Conservation (phyloP, 2,329 filamentous ascomycete species). For the Hymenoscyphus albidus region DNA sequence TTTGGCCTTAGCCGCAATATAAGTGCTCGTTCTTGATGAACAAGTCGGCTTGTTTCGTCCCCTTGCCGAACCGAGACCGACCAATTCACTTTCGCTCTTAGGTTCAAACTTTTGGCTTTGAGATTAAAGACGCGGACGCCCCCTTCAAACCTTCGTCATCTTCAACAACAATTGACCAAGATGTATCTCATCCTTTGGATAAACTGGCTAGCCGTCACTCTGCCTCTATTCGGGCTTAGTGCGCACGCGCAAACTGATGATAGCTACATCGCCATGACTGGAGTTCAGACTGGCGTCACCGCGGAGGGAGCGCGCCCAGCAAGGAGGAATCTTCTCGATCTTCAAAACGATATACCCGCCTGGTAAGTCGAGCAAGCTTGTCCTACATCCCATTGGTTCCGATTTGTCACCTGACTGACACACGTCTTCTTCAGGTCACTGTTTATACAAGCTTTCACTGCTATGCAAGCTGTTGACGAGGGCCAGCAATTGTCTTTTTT, state of each 20-base stretch:
- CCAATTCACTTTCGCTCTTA: background rate
- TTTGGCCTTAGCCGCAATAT: background rate
- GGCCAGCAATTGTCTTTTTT: slow-evolving; percentile 19
- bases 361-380: slow-evolving; percentile 12
- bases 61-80: background rate
- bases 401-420: background rate
- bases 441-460: slow-evolving; percentile 22
- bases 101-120: background rate
- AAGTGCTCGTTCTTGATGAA: background rate
- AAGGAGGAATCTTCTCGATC: slow-evolving; percentile 26
- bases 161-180: background rate
- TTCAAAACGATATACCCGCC: slow-evolving; percentile 23
- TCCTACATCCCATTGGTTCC: background rate
- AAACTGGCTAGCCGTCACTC: background rate
- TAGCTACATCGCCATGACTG: slow-evolving; percentile 9
- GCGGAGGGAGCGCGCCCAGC: slow-evolving; percentile 20
- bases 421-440: slow-evolving; percentile 14
- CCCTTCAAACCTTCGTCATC: background rate
- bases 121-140: background rate
- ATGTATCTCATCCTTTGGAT: background rate
- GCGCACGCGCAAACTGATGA: background rate
- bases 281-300: slow-evolving; percentile 23
- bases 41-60: background rate
- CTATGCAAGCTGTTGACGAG: slow-evolving; percentile 16
- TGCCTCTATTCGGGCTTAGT: background rate